Conservation (phyloP, 768 basidiomycete species). For the Termitomyces sp. region DNA sequence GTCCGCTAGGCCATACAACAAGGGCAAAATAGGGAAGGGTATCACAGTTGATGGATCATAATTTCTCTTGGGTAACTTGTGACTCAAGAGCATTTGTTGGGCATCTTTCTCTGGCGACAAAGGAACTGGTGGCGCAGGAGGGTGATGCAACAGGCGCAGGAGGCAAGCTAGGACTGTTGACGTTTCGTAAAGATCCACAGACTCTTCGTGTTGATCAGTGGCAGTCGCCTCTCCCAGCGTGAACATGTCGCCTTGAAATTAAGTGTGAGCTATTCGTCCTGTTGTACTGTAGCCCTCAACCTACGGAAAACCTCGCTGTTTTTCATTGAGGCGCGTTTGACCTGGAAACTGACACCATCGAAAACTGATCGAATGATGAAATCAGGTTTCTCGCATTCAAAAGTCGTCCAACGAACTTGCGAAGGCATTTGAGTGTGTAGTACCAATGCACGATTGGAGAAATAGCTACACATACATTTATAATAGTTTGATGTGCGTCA, state of each 20-base stretch:
- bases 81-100: slow-evolving; percentile 24
- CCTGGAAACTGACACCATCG: slow-evolving; percentile 45
- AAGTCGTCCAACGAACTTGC: slow-evolving; percentile 27
- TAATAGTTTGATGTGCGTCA: neutral
- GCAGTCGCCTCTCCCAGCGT: slow-evolving; percentile 40
- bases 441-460: neutral
- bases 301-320: slow-evolving; percentile 62
- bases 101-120: slow-evolving; percentile 17
- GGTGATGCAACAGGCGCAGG: slow-evolving; percentile 51
- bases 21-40: slow-evolving; percentile 53
- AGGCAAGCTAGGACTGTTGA: slow-evolving; percentile 42
- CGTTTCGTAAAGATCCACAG: slow-evolving; percentile 53
- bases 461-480: neutral
- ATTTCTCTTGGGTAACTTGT: slow-evolving; percentile 21
- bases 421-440: slow-evolving; percentile 1
- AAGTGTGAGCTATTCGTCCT: slow-evolving; percentile 4
- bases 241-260: slow-evolving; percentile 61
- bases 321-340: slow-evolving; percentile 41
- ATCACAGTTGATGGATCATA: slow-evolving; percentile 46
- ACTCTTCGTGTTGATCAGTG: slow-evolving; percentile 17
- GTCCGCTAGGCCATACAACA: slow-evolving; percentile 54
- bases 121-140: slow-evolving; percentile 40
- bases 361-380: slow-evolving; percentile 50
- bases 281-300: slow-evolving; percentile 17
- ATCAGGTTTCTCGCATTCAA: slow-evolving; percentile 45